Evolutionary conservation across 306 rosid genomes (phyloP).

Genomic region (Amphicarpaea edgeworthii): DNA sequence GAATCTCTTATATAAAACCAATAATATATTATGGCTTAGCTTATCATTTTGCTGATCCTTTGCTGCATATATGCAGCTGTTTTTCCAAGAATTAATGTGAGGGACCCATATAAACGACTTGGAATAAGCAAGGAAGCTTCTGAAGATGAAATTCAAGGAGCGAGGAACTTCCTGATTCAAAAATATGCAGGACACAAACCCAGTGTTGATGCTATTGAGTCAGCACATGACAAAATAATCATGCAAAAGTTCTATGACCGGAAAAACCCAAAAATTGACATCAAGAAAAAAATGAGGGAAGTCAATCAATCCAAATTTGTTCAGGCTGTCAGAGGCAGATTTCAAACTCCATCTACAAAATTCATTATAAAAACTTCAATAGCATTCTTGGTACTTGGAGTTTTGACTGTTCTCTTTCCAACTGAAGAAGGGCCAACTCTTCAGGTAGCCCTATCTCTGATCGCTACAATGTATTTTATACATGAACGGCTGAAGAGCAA

Average conservation of each 20-base stretch:
- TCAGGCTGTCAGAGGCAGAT: slow-evolving; percentile 81
- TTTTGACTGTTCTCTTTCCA: slow-evolving; percentile 80
- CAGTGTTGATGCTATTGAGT: slow-evolving; percentile 92
- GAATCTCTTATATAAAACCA: slow-evolving; percentile 29
- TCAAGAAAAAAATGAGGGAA: slow-evolving; percentile 81
- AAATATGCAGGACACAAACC: slow-evolving; percentile 88
- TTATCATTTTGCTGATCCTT: slow-evolving; percentile 41
- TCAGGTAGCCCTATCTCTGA: slow-evolving; percentile 87
- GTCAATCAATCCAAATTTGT: slow-evolving; percentile 78
- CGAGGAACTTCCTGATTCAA: slow-evolving; percentile 89
- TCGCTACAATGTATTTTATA: slow-evolving; percentile 84
- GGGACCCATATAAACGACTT: slow-evolving; percentile 93
- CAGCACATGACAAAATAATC: slow-evolving; percentile 93
- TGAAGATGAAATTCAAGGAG: slow-evolving; percentile 94
- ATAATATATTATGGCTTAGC: slow-evolving; percentile 12
- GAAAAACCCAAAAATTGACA: slow-evolving; percentile 85
- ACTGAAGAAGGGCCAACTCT: slow-evolving; percentile 99
- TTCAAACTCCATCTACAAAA: slow-evolving; percentile 77
- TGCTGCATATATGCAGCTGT: slow-evolving; percentile 70
- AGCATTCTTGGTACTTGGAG: slow-evolving; percentile 74
- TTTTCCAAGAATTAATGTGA: slow-evolving; percentile 91
- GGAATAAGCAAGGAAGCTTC: slow-evolving; percentile 96
- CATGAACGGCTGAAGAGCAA: slow-evolving; percentile 84
- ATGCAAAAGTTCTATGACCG: slow-evolving; percentile 83
- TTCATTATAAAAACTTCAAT: slow-evolving; percentile 80